Percentiles rank a stretch among this genome's conserved stretches.
These are phyloP conservation scores for Syzygium grande DNA, from an alignment of 345 rosid species.

Conservation along the genomic window DNA sequence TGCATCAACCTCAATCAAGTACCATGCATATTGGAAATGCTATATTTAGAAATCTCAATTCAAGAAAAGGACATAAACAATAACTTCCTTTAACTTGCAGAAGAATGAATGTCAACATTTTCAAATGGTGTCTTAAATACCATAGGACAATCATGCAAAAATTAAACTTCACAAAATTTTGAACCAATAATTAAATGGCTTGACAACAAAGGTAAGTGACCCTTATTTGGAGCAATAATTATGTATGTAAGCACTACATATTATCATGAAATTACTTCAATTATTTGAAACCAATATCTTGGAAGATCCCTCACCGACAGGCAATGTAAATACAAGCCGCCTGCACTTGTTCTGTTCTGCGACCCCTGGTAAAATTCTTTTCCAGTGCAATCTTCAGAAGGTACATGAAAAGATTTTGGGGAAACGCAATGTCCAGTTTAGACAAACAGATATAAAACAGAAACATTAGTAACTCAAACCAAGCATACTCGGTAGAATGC, in stretches of 20 bases:
- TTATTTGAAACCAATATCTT: not conserved
- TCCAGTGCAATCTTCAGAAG: conserved; percentile 64
- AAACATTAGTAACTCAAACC: not conserved
- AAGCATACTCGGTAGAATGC: conserved; percentile 53
- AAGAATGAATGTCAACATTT: not conserved
- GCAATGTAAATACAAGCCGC: conserved; percentile 88
- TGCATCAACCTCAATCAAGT: not conserved
- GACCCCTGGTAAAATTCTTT: conserved; percentile 70
- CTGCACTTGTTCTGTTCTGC: conserved; percentile 75
- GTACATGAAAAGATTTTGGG: conserved; percentile 2
- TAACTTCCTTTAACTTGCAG: not conserved
- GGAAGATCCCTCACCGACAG: conserved; percentile 54
- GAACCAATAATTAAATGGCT: not conserved
- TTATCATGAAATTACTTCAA: not conserved
- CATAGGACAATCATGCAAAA: not conserved
- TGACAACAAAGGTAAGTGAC: not conserved
- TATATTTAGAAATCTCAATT: not conserved
- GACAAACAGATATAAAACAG: not conserved
- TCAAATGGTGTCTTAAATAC: not conserved
- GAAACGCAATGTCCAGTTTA: not conserved
- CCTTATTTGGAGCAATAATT: not conserved
- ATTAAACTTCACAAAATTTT: not conserved
- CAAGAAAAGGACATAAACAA: not conserved
- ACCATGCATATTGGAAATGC: not conserved
- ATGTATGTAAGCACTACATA: not conserved